Percentiles rank a stretch among this genome's conserved stretches.
These are phyloP conservation scores for Hypoxylon sp. DNA, from an alignment of 2,329 filamentous ascomycete genomes.

Conservation along the genomic window DNA sequence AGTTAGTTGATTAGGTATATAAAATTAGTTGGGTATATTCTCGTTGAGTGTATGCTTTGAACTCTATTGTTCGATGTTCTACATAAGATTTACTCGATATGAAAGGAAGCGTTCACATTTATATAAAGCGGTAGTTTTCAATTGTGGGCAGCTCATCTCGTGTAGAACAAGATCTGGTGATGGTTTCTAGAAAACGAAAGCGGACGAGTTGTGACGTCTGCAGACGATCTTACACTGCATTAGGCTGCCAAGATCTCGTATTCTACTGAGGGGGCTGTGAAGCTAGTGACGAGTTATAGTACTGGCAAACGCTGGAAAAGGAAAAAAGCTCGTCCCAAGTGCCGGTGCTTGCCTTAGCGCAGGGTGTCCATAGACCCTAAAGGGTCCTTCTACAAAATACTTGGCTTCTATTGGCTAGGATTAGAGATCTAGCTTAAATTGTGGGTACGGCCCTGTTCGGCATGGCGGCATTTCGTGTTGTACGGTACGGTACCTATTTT, in stretches of 20 bases:
- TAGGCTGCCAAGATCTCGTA: constrained; percentile 52
- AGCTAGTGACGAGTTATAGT: constrained; percentile 24
- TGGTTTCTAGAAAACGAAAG: constrained; percentile 30
- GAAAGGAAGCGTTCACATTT: constrained; percentile 25
- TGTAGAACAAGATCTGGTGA: constrained; percentile 41
- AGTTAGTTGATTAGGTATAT: constrained; percentile 5
- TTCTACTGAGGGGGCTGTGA: constrained; percentile 41
- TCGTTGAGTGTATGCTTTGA: constrained; percentile 13
- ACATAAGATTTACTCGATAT: constrained; percentile 10
- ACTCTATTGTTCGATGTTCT: constrained; percentile 26
- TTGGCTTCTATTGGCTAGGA: constrained; percentile 10
- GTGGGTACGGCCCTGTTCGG: constrained; percentile 15
- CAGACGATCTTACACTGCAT: constrained; percentile 39
- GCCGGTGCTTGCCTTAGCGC: constrained; percentile 21
- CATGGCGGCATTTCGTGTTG: constrained; percentile 37
- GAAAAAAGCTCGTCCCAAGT: constrained; percentile 30
- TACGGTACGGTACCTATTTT: constrained; percentile 33
- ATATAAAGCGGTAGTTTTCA: constrained; percentile 31
- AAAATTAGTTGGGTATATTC: constrained; percentile 15
- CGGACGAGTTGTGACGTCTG: constrained; percentile 46
- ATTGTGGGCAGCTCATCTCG: constrained; percentile 36
- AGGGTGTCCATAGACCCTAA: constrained; percentile 11
- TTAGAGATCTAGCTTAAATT: constrained; percentile 7
- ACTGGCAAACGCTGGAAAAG: constrained; percentile 28
- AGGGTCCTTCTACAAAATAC: constrained; percentile 10